Base-by-base conservation (phyloP, 2,329 filamentous ascomycete species). In the Purpureocillium lavendulum region DNA sequence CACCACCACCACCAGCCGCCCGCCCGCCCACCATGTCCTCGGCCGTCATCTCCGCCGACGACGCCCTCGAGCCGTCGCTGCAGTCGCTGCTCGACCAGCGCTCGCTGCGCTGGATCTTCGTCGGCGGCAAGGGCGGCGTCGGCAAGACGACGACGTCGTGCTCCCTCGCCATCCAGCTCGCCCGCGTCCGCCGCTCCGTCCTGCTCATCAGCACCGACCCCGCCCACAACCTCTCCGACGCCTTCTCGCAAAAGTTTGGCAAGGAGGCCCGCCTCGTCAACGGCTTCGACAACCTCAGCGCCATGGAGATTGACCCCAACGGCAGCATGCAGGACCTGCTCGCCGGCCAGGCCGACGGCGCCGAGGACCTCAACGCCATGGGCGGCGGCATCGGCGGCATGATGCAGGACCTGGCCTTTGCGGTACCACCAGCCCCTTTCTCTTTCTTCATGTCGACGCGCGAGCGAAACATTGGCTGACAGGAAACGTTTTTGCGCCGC, bases 101-200 rank as follows among this genome's bases (percentile, higher is more conserved):
- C 65, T 83, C 86, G 28, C 81, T 98, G 40, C 87, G 92, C 61
- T 98, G 92, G 92, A 94, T 98, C 66, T 98, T 98, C 57, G 92
- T 98, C 44, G 92, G 92, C 56, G 92, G 92, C 50, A 98, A 98
- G 69, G 92, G 92, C 57, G 92, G 92, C 60, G 92, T 98, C 34
- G 92, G 92, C 62, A 98, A 98, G 73, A 98, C 92, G 21, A 98
- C 92, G n/a, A 98, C 92, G 13, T 97, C 90, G 7, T 98, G 92
- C 69, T 96, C 90, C 9, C 84, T 98, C 49, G 92, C 92, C 48
- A 97, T 98, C 60, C 92, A 98, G 67, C 86, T 98, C 49, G 88
- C 92, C 55, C 88, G 84, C 65, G 87, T 88, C 54, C 87, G 92
- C 66, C 90, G 90, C 66, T 94, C 86, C 45, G 92, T 98, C 45